These are phyloP conservation scores for Boeremia exigua DNA, from an alignment of 2,329 filamentous ascomycete species.

Conservation along the genomic window DNA sequence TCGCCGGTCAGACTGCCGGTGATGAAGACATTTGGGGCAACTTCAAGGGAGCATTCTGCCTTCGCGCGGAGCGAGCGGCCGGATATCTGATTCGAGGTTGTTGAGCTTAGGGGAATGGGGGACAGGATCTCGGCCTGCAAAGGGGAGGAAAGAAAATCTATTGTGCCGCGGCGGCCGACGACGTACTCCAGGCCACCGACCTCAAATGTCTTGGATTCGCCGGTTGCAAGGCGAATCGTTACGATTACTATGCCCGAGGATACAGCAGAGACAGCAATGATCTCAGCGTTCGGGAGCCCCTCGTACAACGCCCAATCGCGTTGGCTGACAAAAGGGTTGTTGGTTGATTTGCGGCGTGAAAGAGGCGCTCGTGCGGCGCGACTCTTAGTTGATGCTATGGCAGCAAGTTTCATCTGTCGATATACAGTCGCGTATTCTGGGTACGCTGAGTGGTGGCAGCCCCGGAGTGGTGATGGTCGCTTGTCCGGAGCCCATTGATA, in stretches of 20 bases:
- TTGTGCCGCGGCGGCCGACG: slow-evolving; percentile 61
- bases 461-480: slow-evolving; percentile 62
- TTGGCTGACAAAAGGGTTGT: slow-evolving; percentile 53
- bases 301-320: slow-evolving; percentile 62
- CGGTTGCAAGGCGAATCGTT: slow-evolving; percentile 53
- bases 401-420: slow-evolving; percentile 64
- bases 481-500: slow-evolving; percentile 65
- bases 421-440: slow-evolving; percentile 68
- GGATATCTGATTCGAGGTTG: slow-evolving; percentile 50
- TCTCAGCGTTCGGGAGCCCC: slow-evolving; percentile 61
- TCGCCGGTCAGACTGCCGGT: slow-evolving; percentile 67
- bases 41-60: slow-evolving; percentile 59
- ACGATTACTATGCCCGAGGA: slow-evolving; percentile 38
- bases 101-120: slow-evolving; percentile 5
- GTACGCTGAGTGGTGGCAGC: slow-evolving; percentile 66
- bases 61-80: slow-evolving; percentile 61
- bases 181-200: slow-evolving; percentile 62
- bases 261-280: slow-evolving; percentile 48
- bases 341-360: slow-evolving; percentile 42
- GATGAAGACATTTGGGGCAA: slow-evolving; percentile 61
- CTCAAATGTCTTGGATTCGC: slow-evolving; percentile 51
- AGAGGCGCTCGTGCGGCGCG: slow-evolving; percentile 30
- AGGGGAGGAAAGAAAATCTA: slow-evolving; percentile 57
- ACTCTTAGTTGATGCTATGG: slow-evolving; percentile 30
- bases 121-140: slow-evolving; percentile 58